Percentiles rank a stretch among this genome's conserved stretches.
Conservation (phyloP, 2,329 filamentous ascomycete species). For the Phialocephala sp. region DNA sequence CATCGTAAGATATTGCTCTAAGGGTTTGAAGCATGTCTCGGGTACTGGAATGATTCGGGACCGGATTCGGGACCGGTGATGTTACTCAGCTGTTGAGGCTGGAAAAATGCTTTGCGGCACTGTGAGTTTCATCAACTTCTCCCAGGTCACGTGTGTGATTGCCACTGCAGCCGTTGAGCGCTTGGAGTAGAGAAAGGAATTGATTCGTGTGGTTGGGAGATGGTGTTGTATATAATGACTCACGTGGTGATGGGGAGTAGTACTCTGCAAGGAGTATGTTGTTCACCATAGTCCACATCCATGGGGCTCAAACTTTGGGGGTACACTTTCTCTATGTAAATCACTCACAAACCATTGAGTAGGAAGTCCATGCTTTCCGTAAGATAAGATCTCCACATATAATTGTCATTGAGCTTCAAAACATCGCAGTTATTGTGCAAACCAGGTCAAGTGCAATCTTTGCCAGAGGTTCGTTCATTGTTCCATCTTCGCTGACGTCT, state of each 20-base stretch:
- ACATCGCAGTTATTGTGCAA: neutral
- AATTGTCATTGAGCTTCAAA: neutral
- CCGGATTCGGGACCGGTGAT: neutral
- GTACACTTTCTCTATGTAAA: neutral
- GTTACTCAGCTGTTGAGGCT: neutral
- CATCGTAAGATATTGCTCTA: neutral
- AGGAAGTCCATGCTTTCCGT: neutral
- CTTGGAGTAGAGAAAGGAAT: neutral
- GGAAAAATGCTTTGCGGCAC: constrained; percentile 1
- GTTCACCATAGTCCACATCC: neutral
- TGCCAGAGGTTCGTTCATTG: neutral
- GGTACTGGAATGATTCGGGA: neutral
- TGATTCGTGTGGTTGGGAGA: neutral
- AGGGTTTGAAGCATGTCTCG: neutral
- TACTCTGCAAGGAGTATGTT: neutral
- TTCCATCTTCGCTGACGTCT: neutral
- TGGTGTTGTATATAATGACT: neutral
- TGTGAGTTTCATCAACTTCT: constrained; percentile 5
- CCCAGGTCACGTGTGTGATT: neutral
- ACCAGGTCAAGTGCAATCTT: neutral
- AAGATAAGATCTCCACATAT: neutral
- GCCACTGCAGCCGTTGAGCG: neutral
- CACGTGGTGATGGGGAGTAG: neutral
- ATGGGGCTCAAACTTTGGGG: neutral
- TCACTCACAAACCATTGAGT: too few species aligned